Evolutionary conservation across 2,329 filamentous ascomycete genomes (phyloP).

Genomic region (Arthrobotrys entomopaga): DNA sequence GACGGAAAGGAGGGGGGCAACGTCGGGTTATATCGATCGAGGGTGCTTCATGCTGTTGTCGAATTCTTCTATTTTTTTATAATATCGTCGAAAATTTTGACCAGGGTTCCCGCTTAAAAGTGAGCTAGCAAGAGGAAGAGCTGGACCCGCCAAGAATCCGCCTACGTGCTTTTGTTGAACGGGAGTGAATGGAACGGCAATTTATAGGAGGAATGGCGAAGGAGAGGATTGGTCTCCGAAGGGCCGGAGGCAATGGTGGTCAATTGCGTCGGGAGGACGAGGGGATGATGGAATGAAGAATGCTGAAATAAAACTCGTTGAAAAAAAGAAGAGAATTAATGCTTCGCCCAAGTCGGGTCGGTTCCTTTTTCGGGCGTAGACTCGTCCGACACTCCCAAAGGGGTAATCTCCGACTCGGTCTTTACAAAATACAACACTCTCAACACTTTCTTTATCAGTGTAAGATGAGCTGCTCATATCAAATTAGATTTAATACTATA

Average conservation of each 20-base stretch:
- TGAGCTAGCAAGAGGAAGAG: neutral
- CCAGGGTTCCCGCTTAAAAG: constrained; percentile 16
- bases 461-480: no score
- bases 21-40: constrained; percentile 36
- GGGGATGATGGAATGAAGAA: neutral
- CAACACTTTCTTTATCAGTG: constrained; percentile 21
- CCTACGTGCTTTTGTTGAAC: constrained; percentile 30
- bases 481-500: constrained; percentile 5
- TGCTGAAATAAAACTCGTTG: neutral
- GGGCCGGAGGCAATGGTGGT: neutral
- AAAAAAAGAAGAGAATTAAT: constrained; percentile 17
- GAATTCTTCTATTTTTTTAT: constrained; percentile 26
- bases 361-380: constrained; percentile 47
- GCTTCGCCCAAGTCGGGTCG: constrained; percentile 40
- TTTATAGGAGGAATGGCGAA: neutral
- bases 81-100: constrained; percentile 24
- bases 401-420: constrained; percentile 39
- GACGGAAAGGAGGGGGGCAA: constrained; percentile 12
- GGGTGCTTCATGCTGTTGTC: constrained; percentile 46
- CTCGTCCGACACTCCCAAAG: constrained; percentile 31
- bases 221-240: neutral
- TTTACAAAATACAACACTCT: constrained; percentile 29
- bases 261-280: neutral
- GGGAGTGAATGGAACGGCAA: neutral
- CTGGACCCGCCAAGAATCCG: constrained; percentile 49